phyloP scores from a whole-genome alignment of 2,329 filamentous ascomycete genomes.

The Microdochium paspali region DNA sequence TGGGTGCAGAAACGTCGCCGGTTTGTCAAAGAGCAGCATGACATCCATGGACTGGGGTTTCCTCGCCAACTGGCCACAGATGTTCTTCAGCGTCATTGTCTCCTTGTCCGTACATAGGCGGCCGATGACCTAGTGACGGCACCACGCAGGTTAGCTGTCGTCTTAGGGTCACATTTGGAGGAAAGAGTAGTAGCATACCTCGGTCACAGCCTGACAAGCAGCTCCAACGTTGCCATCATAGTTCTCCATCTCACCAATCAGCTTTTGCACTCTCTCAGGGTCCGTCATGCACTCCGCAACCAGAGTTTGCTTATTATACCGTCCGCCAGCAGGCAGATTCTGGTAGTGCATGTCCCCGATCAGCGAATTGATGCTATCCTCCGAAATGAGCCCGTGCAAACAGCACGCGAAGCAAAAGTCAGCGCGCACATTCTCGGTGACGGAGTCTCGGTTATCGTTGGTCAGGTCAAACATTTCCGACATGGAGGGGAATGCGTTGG shows the following conservation, averaged over 20 bases:
- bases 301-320: slow-evolving; percentile 69
- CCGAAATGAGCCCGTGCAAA: slow-evolving; percentile 73
- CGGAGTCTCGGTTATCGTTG: slow-evolving; percentile 42
- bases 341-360: slow-evolving; percentile 79
- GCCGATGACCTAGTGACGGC: slow-evolving; percentile 61
- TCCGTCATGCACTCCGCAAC: slow-evolving; percentile 71
- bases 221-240: slow-evolving; percentile 89
- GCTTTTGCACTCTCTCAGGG: slow-evolving; percentile 62
- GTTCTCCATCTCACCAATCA: slow-evolving; percentile 75
- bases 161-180: too few species aligned
- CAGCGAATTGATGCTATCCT: slow-evolving; percentile 68
- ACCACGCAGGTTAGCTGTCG: too few species aligned
- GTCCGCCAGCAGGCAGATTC: slow-evolving; percentile 62
- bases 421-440: slow-evolving; percentile 49
- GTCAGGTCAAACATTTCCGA: slow-evolving; percentile 50
- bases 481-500: slow-evolving; percentile 59
- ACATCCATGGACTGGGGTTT: slow-evolving; percentile 66
- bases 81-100: slow-evolving; percentile 67
- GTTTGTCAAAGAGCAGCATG: slow-evolving; percentile 64
- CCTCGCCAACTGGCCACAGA: slow-evolving; percentile 65
- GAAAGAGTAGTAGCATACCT: slow-evolving; percentile 34
- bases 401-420: slow-evolving; percentile 88
- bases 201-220: slow-evolving; percentile 67
- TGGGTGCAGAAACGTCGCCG: slow-evolving; percentile 60
- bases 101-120: slow-evolving; percentile 64